phyloP scores from a whole-genome alignment of 768 basidiomycete genomes.

The Auriscalpium vulgare region DNA sequence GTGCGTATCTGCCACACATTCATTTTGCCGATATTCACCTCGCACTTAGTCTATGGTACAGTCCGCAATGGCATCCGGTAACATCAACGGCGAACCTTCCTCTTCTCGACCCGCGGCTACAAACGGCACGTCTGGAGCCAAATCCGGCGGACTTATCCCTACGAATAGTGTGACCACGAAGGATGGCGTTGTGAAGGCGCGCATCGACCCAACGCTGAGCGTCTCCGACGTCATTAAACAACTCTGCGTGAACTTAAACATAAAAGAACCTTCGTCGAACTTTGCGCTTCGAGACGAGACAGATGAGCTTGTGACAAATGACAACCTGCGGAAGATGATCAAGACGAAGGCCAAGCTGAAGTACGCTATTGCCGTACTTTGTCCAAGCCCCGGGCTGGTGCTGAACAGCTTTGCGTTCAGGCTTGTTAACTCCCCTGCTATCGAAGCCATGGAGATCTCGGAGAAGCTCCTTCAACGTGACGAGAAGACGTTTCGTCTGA shows the following conservation, averaged over 20 bases:
- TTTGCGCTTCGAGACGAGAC: conserved; percentile 78
- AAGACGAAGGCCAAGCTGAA: conserved; percentile 70
- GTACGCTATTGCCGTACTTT: conserved; percentile 33
- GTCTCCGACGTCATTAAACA: conserved; percentile 83
- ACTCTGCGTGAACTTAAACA: conserved; percentile 73
- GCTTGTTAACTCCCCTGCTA: conserved; percentile 69
- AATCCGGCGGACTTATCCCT: conserved; percentile 51
- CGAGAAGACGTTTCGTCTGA: conserved; percentile 53
- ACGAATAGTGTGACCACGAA: conserved; percentile 80
- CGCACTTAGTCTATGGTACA: no score
- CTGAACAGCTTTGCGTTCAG: conserved; percentile 26
- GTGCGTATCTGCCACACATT: no score
- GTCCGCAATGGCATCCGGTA: background rate
- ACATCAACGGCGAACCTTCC: conserved; percentile 6
- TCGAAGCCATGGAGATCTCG: conserved; percentile 72
- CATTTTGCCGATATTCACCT: no score
- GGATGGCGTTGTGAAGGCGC: conserved; percentile 73
- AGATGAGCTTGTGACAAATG: conserved; percentile 80
- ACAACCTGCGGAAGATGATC: conserved; percentile 79
- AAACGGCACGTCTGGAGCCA: conserved; percentile 22
- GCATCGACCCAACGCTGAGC: conserved; percentile 77
- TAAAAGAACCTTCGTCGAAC: conserved; percentile 62
- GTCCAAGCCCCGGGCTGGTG: background rate
- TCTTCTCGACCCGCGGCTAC: background rate
- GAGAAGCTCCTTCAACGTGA: conserved; percentile 58